These are phyloP conservation scores for Fusarium siculi DNA, from an alignment of 2,329 filamentous ascomycete genomes.

Conservation along the genomic window DNA sequence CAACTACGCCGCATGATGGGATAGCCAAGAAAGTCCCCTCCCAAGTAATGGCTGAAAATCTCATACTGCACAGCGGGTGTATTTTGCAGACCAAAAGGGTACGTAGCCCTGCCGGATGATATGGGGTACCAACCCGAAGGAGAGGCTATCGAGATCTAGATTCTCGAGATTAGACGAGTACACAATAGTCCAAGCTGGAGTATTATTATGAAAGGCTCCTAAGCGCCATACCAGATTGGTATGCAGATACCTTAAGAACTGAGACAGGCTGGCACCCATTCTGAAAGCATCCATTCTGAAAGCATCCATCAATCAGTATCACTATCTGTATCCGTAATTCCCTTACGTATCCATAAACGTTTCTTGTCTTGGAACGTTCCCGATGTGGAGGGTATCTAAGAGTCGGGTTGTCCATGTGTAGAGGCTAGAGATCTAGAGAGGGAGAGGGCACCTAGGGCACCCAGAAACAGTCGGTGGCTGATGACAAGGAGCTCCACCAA, in stretches of 20 bases:
- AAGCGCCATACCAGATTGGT: background rate
- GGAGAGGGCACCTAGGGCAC: background rate
- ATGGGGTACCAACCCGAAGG: slow-evolving; percentile 3
- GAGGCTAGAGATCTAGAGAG: background rate
- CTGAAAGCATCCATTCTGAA: background rate
- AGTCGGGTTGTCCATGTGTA: background rate
- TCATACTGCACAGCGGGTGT: background rate
- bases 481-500: background rate
- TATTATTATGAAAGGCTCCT: background rate
- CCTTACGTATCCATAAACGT: background rate
- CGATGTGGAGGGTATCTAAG: background rate
- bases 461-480: slow-evolving; percentile 23
- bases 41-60: background rate
- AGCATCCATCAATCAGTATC: background rate
- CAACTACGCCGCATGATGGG: slow-evolving; percentile 6
- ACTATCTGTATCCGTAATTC: background rate
- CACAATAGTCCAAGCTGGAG: background rate
- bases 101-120: background rate
- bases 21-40: background rate
- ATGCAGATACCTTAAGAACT: background rate
- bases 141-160: slow-evolving; percentile 31
- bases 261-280: background rate
- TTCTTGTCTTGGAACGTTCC: background rate
- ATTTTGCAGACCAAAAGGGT: background rate
- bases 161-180: slow-evolving; percentile 31